phyloP scores from a whole-genome alignment of 2,329 filamentous ascomycete genomes.

The Xylariaceae sp. region DNA sequence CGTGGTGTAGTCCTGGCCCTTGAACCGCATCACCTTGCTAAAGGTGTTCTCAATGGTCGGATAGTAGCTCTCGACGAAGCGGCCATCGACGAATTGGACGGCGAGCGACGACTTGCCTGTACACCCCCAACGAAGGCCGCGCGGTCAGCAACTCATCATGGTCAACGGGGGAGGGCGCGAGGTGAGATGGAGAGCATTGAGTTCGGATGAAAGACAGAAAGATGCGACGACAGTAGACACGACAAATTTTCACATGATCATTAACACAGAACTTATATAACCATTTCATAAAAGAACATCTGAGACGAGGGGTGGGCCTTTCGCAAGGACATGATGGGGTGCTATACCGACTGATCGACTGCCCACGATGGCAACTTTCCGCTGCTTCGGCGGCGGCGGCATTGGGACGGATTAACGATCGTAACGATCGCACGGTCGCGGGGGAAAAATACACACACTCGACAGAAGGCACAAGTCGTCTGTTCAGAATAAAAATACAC shows the following conservation, averaged over 20 bases:
- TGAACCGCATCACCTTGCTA: constrained; percentile 88
- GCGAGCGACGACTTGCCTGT: constrained; percentile 95
- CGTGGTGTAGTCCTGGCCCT: constrained; percentile 86
- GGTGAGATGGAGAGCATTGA: neutral
- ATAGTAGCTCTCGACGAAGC: constrained; percentile 99
- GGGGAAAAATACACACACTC: neutral
- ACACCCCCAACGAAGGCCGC: constrained; percentile 13
- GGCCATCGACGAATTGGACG: constrained; percentile 93
- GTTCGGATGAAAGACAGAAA: too few species aligned
- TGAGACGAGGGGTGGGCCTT: neutral
- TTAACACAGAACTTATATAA: too few species aligned
- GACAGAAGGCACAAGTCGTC: too few species aligned
- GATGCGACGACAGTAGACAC: too few species aligned
- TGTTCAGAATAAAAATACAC: neutral
- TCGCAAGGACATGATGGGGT: constrained; percentile 11
- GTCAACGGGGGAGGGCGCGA: neutral
- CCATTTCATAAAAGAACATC: neutral
- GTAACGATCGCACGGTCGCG: neutral
- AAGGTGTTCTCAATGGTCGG: constrained; percentile 99
- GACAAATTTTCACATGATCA: too few species aligned
- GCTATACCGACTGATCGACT: constrained; percentile 71
- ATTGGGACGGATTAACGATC: constrained; percentile 36
- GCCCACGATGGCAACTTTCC: constrained; percentile 78
- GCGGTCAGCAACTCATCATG: constrained; percentile 2
- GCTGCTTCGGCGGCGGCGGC: constrained; percentile 64